Conservation (phyloP, 108 stramenopile species). For the Fistulifera solaris region DNA sequence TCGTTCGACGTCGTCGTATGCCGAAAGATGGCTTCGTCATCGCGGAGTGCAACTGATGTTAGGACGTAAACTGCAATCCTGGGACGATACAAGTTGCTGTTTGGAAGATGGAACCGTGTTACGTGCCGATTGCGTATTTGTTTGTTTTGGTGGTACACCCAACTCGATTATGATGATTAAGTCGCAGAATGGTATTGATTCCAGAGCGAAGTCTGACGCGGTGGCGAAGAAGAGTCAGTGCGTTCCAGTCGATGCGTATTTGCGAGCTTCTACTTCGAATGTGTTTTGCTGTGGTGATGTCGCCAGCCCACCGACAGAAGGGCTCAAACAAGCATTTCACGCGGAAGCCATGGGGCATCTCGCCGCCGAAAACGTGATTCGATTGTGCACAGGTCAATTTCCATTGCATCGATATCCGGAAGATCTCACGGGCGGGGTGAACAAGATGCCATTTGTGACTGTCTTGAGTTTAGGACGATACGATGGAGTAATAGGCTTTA, state of each 20-base stretch:
- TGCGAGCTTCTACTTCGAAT: background rate
- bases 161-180: conserved; percentile 8
- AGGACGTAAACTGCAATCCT: conserved; percentile 10
- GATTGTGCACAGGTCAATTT: background rate
- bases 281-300: conserved; percentile 22
- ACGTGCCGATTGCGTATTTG: conserved; percentile 18
- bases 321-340: conserved; percentile 25
- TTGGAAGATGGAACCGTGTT: conserved; percentile 20
- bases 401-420: conserved; percentile 9
- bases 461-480: conserved; percentile 18
- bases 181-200: background rate
- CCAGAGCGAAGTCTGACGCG: too few relatives aligned
- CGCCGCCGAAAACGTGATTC: conserved; percentile 17
- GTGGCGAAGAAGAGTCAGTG: background rate
- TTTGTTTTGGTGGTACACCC: conserved; percentile 18
- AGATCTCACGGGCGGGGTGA: conserved; percentile 7
- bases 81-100: conserved; percentile 15
- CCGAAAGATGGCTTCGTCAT: conserved; percentile 2
- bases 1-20: conserved; percentile 1
- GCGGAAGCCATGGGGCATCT: conserved; percentile 18
- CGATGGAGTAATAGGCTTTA: conserved; percentile 20
- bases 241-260: background rate
- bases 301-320: conserved; percentile 15
- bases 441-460: conserved; percentile 17
- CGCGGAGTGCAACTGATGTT: conserved; percentile 8